Base-by-base conservation (phyloP, 1,284 basidiomycete genomes). In the Ceratobasidium sp. region DNA sequence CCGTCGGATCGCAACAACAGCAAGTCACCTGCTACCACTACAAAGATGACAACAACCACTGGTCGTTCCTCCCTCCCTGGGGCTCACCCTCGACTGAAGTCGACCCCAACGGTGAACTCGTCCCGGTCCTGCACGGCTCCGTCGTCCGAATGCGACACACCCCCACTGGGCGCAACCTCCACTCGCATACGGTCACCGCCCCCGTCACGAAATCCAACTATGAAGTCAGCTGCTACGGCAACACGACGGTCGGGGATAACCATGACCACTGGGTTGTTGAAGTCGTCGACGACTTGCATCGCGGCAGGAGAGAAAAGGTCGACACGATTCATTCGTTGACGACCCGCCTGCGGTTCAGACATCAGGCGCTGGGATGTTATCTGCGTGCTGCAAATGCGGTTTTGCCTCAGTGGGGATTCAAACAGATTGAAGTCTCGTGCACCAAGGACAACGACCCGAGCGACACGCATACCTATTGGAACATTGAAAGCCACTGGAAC, bases 21-120 rank as follows among this genome's bases (percentile, higher is more conserved):
- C 97, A 99, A 79, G 90, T 99, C 12, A 99, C 96, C 0, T 99
- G 96, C 81, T 99, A 99, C 79, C 96, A 99, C 82, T 98, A 99
- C 87, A 97, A 96, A 81, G 96, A 99, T 79, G 87, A 89, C 69
- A 99, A 99, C 84, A 99, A 99, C 80, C 86, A 98, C 65, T 99
- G 94, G 90, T 76, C 84, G 45, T 79, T 99, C 74, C 84, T 90
- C 1, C 94, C 94, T 1, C 83, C 83, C 2, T 97, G 94, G 94
- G 86, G 91, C 52, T 87, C 89, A 70, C 82, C 86, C 0, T 79
- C 80, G 0, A n/a, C n/a, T n/a, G n/a, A n/a, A n/a, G 84, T 90
- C 74, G 84, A 93, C 75, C 84, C 83, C 4, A 84, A 89, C 52
- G 85, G 81, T 32, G 85, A 87, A 6, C 52, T 67, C 38, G 38